Percentiles rank a stretch among this genome's conserved stretches.
These are phyloP conservation scores for Rhizophagus clarus DNA, from an alignment of 192 early-diverging fungal species.

Conservation along the genomic window DNA sequence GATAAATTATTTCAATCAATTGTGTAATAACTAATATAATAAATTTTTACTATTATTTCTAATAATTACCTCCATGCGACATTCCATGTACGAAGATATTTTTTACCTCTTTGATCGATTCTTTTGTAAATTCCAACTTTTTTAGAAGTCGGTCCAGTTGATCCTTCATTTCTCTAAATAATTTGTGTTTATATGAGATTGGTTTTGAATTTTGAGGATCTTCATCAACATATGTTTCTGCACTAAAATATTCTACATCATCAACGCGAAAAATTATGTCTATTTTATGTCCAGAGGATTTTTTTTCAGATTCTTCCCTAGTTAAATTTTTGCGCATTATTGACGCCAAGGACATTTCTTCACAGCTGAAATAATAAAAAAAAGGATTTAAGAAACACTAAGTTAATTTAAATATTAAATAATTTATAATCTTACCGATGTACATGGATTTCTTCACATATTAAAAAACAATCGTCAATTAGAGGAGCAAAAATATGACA, in stretches of 20 bases:
- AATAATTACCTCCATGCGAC: neutral
- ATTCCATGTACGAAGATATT: conserved; percentile 11
- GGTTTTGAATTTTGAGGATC: conserved; percentile 17
- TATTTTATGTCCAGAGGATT: conserved; percentile 19
- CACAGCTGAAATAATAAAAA: conserved; percentile 2
- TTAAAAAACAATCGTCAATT: conserved; percentile 20
- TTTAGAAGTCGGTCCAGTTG: conserved; percentile 3
- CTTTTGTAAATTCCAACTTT: conserved; percentile 17
- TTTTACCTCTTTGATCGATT: conserved; percentile 16
- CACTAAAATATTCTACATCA: conserved; percentile 23
- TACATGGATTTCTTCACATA: conserved; percentile 23
- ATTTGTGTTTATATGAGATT: conserved; percentile 12
- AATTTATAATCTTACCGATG: conserved; percentile 3
- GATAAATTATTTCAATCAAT: neutral
- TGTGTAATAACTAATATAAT: neutral
- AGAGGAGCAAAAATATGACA: conserved; percentile 17
- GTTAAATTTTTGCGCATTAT: conserved; percentile 9
- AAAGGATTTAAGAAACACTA: conserved; percentile 6
- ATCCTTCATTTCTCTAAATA: conserved; percentile 24
- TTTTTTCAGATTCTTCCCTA: conserved; percentile 26
- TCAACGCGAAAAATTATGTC: conserved; percentile 20
- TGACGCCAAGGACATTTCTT: conserved; percentile 23
- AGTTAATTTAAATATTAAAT: neutral
- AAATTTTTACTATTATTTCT: no score
- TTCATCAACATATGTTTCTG: conserved; percentile 17